A percentile compares a stretch with the other conserved stretches of the same genome.
Conservation (phyloP, 208 protist genomes). For the Tetramitus jugosus region DNA sequence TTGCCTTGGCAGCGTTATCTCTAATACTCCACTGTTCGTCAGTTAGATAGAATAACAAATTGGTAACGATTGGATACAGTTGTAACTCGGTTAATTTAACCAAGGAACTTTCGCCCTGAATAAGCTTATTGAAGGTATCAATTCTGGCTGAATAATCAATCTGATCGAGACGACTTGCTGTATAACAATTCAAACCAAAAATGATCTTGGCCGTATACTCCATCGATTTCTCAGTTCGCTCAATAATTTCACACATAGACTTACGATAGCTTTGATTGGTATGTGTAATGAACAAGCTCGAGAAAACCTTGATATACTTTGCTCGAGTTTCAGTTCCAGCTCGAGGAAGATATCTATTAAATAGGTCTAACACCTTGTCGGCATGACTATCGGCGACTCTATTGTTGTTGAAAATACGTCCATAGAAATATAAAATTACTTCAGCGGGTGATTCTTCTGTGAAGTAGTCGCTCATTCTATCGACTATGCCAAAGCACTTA, state of each 20-base stretch:
- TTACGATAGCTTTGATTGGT: neutral
- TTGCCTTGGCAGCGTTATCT: neutral
- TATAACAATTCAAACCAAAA: neutral
- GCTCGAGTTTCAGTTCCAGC: neutral
- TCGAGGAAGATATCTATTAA: neutral
- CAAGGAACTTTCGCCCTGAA: neutral
- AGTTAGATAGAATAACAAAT: neutral
- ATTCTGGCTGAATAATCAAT: neutral
- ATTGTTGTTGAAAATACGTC: neutral
- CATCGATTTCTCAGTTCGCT: neutral
- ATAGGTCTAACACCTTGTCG: neutral
- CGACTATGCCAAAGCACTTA: neutral
- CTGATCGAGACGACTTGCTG: neutral
- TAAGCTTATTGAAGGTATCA: neutral
- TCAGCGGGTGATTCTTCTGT: neutral
- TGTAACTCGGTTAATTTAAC: neutral
- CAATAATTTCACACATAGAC: neutral
- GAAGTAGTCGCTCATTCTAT: neutral
- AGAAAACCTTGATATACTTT: neutral
- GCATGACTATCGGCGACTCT: neutral
- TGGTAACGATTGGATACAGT: neutral
- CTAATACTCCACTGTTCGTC: neutral
- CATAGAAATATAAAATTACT: slow-evolving; percentile 11
- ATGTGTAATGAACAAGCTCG: neutral
- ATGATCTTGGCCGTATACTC: neutral